phyloP scores from a whole-genome alignment of 148 eudicot genomes.

The Nyssa sinensis region DNA sequence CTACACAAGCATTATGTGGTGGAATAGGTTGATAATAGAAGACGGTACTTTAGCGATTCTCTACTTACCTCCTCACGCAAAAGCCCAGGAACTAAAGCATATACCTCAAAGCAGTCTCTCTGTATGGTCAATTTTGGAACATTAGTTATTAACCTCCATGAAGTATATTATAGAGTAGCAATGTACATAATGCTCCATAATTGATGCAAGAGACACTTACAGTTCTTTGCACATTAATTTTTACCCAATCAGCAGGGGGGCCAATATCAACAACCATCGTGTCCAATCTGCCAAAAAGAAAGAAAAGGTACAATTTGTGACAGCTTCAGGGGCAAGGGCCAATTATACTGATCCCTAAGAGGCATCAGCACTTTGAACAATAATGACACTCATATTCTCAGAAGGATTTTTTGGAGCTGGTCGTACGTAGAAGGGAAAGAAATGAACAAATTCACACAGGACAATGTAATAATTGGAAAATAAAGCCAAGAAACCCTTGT shows the following conservation, averaged over 20 bases:
- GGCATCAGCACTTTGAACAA: not conserved
- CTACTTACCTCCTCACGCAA: slow-evolving; percentile 82
- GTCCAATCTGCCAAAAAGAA: slow-evolving; percentile 41
- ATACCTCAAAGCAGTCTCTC: slow-evolving; percentile 95
- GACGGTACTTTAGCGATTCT: not conserved
- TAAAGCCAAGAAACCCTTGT: not conserved
- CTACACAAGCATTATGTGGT: not conserved
- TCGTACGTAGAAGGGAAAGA: not conserved
- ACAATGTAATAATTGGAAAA: slow-evolving; percentile 2
- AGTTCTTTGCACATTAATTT: slow-evolving; percentile 81
- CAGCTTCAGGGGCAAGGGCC: not conserved
- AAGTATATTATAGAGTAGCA: not conserved
- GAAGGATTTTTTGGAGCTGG: not conserved
- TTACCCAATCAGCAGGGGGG: slow-evolving; percentile 89
- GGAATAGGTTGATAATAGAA: not conserved
- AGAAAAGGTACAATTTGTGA: not conserved
- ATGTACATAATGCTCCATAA: not conserved
- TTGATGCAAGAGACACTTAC: slow-evolving; percentile 38
- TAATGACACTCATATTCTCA: not conserved
- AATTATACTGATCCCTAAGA: not conserved
- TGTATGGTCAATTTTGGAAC: slow-evolving; percentile 25
- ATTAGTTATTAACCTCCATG: slow-evolving; percentile 11
- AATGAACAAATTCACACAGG: not conserved
- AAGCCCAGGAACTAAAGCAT: slow-evolving; percentile 97
- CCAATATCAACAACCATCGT: slow-evolving; percentile 72